Conservation (phyloP, 257 asterid species). For the Handroanthus guayacan region DNA sequence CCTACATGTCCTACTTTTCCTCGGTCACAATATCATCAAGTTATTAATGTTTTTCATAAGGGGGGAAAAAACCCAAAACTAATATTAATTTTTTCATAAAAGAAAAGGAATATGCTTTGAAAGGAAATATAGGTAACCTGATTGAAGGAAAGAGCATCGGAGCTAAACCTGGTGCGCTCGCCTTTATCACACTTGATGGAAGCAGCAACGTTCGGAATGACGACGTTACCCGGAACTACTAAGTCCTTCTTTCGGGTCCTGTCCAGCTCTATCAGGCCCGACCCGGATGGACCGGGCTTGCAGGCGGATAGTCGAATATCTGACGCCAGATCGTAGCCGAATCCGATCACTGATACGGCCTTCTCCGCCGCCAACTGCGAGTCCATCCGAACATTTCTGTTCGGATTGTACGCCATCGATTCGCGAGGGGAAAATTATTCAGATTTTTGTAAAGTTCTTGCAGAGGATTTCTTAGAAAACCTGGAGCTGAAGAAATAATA, state of each 20-base stretch:
- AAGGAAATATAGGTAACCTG: constrained; percentile 54
- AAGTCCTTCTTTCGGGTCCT: constrained; percentile 60
- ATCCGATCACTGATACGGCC: constrained; percentile 87
- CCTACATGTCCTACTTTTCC: not conserved
- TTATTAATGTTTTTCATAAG: not conserved
- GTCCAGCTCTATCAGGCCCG: constrained; percentile 72
- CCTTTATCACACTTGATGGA: constrained; percentile 97
- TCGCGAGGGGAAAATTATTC: not conserved
- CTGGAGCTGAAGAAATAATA: constrained; percentile 24
- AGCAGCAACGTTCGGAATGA: constrained; percentile 60
- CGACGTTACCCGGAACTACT: constrained; percentile 79
- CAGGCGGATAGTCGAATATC: constrained; percentile 85
- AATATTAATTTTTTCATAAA: not conserved
- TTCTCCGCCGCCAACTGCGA: constrained; percentile 84
- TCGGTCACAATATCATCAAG: constrained; percentile 2
- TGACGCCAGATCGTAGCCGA: constrained; percentile 78
- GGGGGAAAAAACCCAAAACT: no score
- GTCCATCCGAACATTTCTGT: constrained; percentile 59
- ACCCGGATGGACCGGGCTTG: constrained; percentile 71
- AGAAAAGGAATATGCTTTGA: not conserved
- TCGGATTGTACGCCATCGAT: constrained; percentile 62
- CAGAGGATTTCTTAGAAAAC: constrained; percentile 14
- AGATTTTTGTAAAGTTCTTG: constrained; percentile 9
- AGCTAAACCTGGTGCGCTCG: constrained; percentile 90
- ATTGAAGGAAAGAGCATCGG: constrained; percentile 80